Evolutionary conservation across 805 yeast genomes (phyloP), one percentile per base, ranked within the genome.

Genomic region (Wickerhamomyces sydowiorum): DNA sequence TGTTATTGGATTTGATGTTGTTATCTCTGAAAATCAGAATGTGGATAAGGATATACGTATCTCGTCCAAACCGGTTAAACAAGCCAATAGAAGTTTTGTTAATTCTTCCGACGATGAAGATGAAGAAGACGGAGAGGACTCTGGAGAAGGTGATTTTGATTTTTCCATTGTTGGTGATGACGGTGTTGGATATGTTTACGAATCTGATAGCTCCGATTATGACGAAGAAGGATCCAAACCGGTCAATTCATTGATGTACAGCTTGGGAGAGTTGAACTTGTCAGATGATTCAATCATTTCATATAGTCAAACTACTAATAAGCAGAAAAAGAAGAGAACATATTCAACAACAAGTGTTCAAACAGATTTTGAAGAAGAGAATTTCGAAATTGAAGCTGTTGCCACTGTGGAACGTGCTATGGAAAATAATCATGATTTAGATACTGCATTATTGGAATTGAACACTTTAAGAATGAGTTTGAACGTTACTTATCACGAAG

Each of bases 381-480:
- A 84, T 58, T 91, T 91, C 63, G 75, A 76, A 50, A 75, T 73
- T 43, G 99, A 93, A 69, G 99, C 96, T n/a, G 70, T 84, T 45
- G 96, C 95, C 10, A 88, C 97, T 0, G 86, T 93, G 25, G 87
- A 82, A 52, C 76, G 99, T 58, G 95, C 99, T 1, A 75, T 93
- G 63, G 91, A 86, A 52, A 83, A 90, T 56, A 86, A 88, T 61
- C 99, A 93, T 63, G 95, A 86, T 55, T 72, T 88, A 46, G 97
- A 91, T 59, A 90, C 96, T 13, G 97, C 99, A 0, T 66, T 88
- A 49, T 68, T 93, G 45, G 99, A 93, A 66, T 75, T 93, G 54
- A 91, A 91, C 60, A 93, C 99, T 0, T 72, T 93, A 57, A 76
- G 98, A 66, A 91, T 93, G 99, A 87, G 96, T 55, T 85, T 90